phyloP scores from a whole-genome alignment of 1,139 yeast species.

The Yueomyces sp. region DNA sequence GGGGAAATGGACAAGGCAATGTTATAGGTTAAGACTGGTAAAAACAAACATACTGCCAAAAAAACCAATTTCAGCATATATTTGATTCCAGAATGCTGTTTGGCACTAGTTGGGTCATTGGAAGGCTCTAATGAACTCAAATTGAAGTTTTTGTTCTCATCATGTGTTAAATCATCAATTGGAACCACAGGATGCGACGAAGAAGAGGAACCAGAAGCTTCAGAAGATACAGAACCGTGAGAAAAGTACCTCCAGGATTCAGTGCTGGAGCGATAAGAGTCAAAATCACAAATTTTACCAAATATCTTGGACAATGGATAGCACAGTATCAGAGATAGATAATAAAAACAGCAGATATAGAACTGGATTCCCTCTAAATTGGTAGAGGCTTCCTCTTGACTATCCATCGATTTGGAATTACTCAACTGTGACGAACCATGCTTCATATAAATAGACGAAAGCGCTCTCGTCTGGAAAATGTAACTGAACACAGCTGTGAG shows the following conservation, averaged over 20 bases:
- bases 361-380: conserved; percentile 4
- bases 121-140: background rate
- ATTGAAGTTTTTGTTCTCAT: background rate
- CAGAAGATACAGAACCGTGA: background rate
- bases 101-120: background rate
- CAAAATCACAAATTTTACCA: background rate
- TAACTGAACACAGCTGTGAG: conserved; percentile 11
- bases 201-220: background rate
- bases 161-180: no score
- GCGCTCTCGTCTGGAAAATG: conserved; percentile 10
- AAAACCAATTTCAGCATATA: no score
- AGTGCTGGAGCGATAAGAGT: background rate
- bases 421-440: background rate
- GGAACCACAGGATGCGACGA: background rate
- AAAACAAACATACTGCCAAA: conserved; percentile 1
- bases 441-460: conserved; percentile 6
- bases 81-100: background rate
- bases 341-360: conserved; percentile 8
- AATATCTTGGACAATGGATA: conserved; percentile 4
- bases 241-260: background rate
- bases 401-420: background rate
- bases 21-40: conserved; percentile 11
- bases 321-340: conserved; percentile 6
- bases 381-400: background rate
- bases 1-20: conserved; percentile 14